A percentile compares a stretch with the other conserved stretches of the same genome.
Conservation (phyloP, 2,329 filamentous ascomycete species). For the Aspergillus oerlinghausenensis region DNA sequence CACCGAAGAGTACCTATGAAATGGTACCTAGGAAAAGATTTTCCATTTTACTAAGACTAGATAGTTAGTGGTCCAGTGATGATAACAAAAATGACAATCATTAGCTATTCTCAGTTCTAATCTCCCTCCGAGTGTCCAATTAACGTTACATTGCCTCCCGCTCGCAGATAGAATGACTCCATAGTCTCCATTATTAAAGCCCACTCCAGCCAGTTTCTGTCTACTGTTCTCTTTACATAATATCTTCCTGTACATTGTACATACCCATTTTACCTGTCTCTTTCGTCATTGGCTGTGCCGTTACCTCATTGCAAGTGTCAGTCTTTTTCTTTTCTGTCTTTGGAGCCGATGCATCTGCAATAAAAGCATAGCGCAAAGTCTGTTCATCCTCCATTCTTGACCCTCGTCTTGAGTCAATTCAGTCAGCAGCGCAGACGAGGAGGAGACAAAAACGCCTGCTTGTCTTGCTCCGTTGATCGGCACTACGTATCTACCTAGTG, state of each 20-base stretch:
- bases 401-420: neutral
- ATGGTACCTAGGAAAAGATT: neutral
- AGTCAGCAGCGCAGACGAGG: neutral
- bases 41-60: neutral
- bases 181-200: neutral
- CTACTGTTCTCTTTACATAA: constrained; percentile 23
- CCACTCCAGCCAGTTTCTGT: constrained; percentile 2
- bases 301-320: neutral
- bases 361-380: neutral
- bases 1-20: neutral
- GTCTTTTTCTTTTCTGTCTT: neutral
- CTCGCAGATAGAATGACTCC: neutral
- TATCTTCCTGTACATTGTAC: constrained; percentile 7
- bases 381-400: neutral
- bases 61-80: neutral
- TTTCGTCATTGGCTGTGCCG: constrained; percentile 13
- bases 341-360: neutral
- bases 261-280: constrained; percentile 8
- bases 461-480: neutral
- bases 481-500: neutral
- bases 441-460: neutral
- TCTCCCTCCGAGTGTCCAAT: neutral
- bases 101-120: neutral
- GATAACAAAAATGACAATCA: neutral
- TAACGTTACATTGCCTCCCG: constrained; percentile 10